Conservation (phyloP, 257 asterid genomes). For the Anisodus acutangulus region DNA sequence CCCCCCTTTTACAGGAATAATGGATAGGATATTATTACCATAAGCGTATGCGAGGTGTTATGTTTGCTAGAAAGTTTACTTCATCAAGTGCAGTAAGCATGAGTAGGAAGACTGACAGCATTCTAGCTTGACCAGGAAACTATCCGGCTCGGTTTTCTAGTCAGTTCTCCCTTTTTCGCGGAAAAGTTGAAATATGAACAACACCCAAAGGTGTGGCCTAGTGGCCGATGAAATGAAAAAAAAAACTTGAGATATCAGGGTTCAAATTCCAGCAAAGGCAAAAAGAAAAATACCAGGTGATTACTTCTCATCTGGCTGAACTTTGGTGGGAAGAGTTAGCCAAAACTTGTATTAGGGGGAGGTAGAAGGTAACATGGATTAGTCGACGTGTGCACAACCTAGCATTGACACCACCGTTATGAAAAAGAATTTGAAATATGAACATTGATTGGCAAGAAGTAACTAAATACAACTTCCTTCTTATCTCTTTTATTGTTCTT, state of each 20-base stretch:
- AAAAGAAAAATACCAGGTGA: conserved; percentile 2
- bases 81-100: not conserved
- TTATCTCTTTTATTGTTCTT: not conserved
- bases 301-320: not conserved
- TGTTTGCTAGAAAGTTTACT: not conserved
- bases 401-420: not conserved
- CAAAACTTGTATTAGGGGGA: not conserved
- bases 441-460: conserved; percentile 13
- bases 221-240: not conserved
- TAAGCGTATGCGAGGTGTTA: conserved; percentile 16
- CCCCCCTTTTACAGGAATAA: not conserved
- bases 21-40: not conserved
- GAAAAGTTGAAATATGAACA: not conserved
- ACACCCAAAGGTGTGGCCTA: not conserved
- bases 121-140: conserved; percentile 24
- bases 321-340: not conserved
- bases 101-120: conserved; percentile 21
- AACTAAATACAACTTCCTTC: not conserved
- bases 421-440: not conserved
- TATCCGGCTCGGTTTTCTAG: conserved; percentile 1
- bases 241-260: not conserved
- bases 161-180: conserved; percentile 6
- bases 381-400: not conserved
- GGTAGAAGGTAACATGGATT: not conserved
- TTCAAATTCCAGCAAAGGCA: not conserved